Evolutionary conservation across 768 basidiomycete genomes (phyloP).

Genomic region (Plicaturopsis crispa): DNA sequence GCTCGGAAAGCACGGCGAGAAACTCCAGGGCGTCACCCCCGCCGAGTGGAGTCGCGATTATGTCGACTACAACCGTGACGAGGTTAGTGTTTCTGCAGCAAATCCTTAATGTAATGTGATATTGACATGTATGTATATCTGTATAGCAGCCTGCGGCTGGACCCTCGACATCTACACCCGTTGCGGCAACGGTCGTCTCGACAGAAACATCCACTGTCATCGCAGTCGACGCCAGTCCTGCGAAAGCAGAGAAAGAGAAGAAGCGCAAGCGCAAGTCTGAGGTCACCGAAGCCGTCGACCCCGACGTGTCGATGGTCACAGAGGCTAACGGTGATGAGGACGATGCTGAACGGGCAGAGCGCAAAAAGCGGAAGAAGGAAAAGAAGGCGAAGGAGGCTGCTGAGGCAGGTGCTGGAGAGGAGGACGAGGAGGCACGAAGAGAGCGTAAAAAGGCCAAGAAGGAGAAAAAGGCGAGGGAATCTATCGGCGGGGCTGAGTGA

Average conservation of each 20-base stretch:
- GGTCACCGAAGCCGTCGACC: conserved; percentile 30
- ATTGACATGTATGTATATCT: conserved; percentile 7
- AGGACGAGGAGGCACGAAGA: conserved; percentile 52
- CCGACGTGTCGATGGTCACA: conserved; percentile 32
- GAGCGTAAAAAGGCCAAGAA: conserved; percentile 63
- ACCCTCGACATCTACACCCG: conserved; percentile 10
- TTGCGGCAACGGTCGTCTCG: conserved; percentile 15
- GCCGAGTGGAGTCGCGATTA: conserved; percentile 89
- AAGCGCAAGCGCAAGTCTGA: conserved; percentile 82
- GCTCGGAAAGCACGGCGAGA: conserved; percentile 91
- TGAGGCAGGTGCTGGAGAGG: conserved; percentile 32
- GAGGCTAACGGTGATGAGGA: conserved; percentile 29
- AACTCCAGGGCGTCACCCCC: conserved; percentile 82
- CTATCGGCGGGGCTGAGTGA: conserved; percentile 20
- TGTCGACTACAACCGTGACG: conserved; percentile 82
- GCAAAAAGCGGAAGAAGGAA: conserved; percentile 55
- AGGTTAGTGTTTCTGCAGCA: too few relatives aligned
- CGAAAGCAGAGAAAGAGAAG: conserved; percentile 60
- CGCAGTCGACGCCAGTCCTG: conserved; percentile 17
- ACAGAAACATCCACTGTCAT: conserved; percentile 14
- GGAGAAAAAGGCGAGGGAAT: conserved; percentile 53
- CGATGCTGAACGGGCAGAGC: conserved; percentile 46
- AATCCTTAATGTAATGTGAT: conserved; percentile 14
- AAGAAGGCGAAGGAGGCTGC: conserved; percentile 47
- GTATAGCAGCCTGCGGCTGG: conserved; percentile 11